phyloP scores from a whole-genome alignment of 805 yeast genomes.

The Metschnikowia arizonensis region DNA sequence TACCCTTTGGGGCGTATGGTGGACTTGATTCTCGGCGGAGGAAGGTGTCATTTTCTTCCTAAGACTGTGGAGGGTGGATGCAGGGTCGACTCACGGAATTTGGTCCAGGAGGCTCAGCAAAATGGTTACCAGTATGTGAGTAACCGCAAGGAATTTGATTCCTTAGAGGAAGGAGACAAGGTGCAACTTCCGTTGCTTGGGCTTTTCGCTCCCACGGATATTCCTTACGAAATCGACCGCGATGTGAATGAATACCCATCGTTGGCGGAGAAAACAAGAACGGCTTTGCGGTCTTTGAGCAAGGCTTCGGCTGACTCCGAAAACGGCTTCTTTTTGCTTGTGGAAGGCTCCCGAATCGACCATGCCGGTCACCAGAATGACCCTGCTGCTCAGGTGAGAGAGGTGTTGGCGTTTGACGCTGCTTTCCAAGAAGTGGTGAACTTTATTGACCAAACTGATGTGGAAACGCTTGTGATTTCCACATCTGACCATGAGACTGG shows the following conservation, averaged over 20 bases:
- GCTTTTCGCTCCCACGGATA: slow-evolving; percentile 68
- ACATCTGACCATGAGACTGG: slow-evolving; percentile 97
- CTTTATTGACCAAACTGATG: slow-evolving; percentile 62
- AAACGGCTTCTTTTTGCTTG: slow-evolving; percentile 77
- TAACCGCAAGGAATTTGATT: slow-evolving; percentile 56
- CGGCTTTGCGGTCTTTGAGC: slow-evolving; percentile 67
- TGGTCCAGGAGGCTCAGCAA: slow-evolving; percentile 57
- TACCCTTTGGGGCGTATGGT: slow-evolving; percentile 76
- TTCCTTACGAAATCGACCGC: slow-evolving; percentile 84
- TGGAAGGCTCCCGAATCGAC: slow-evolving; percentile 92
- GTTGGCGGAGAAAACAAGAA: slow-evolving; percentile 68
- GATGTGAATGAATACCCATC: slow-evolving; percentile 61
- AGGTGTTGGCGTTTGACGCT: slow-evolving; percentile 80
- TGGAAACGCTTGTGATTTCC: slow-evolving; percentile 72
- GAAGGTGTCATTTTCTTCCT: slow-evolving; percentile 78
- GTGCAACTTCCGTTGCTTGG: slow-evolving; percentile 75
- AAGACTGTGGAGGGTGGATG: slow-evolving; percentile 50
- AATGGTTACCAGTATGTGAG: slow-evolving; percentile 60
- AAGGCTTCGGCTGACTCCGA: slow-evolving; percentile 69
- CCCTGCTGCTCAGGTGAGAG: slow-evolving; percentile 91
- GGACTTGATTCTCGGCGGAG: slow-evolving; percentile 88
- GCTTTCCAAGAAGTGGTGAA: slow-evolving; percentile 73
- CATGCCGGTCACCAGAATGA: slow-evolving; percentile 95
- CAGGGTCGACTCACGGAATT: slow-evolving; percentile 64
- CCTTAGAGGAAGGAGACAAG: slow-evolving; percentile 49